Percentiles rank a stretch among this genome's conserved stretches.
Conservation (phyloP, 75 land plant species). For the Cupressus sempervirens region DNA sequence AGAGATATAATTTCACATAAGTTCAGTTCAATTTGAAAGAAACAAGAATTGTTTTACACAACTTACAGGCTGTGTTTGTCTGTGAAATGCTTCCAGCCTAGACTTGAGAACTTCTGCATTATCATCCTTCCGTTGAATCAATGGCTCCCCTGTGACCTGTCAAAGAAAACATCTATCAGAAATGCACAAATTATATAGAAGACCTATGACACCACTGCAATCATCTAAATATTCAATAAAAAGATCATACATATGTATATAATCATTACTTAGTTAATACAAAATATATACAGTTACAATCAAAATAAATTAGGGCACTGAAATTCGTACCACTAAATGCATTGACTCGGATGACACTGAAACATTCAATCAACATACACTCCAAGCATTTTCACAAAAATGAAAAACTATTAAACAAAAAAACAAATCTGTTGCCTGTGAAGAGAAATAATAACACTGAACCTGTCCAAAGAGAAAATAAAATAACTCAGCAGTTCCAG, state of each 20-base stretch:
- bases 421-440: too few species aligned
- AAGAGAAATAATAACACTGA: too few species aligned
- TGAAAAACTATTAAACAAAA: not conserved
- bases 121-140: constrained; percentile 96
- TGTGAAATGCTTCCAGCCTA: constrained; percentile 86
- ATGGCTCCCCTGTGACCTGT: constrained; percentile 85
- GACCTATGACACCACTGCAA: not conserved
- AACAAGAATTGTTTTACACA: not conserved
- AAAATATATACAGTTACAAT: not conserved
- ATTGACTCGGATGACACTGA: not conserved
- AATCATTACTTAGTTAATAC: not conserved
- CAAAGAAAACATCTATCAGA: constrained; percentile 2
- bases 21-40: constrained; percentile 7
- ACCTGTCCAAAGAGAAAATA: too few species aligned
- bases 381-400: not conserved
- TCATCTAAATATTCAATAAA: not conserved
- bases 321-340: not conserved
- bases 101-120: constrained; percentile 93
- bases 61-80: constrained; percentile 82
- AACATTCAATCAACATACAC: not conserved
- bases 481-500: too few species aligned
- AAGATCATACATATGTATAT: not conserved
- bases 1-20: not conserved
- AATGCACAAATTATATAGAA: not conserved
- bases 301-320: not conserved